Evolutionary conservation across 345 rosid species (phyloP), one percentile per base, ranked within the genome.

Genomic region (Eucalyptus regnans): DNA sequence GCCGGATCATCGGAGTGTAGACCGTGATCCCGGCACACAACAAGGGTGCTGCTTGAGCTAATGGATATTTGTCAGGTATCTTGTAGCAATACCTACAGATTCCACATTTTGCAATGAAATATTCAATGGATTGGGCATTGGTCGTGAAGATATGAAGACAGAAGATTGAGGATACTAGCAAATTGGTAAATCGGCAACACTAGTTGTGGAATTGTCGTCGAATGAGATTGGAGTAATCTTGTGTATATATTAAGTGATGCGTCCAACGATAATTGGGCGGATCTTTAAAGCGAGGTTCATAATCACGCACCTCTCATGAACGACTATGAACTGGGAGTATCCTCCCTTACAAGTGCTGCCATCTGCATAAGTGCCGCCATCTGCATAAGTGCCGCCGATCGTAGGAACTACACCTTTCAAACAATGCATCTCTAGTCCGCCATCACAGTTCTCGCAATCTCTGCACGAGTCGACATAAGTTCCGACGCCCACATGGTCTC

Each of bases 21-120:
- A 91, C 93, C 31, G 93, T 92, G 62, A 93, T 92, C 85, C 94
- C 93, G 14, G 93, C 92, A 81, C 93, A 93, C 44, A 92, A 92
- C 87, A 90, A 87, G 18, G 94, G 95, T 33, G 94, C 94, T 23
- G 93, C 92, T 33, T 86, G 80, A 50, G 91, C 92, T 86, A 86
- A 66, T 46, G 95, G 94, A 76, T 91, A 92, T 14, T 87, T 92
- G 22, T 90, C 93, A 6, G 94, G 94, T 76, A 94, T 94, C 89
- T 83, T 89, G 88, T 87, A 92, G 92, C 92, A 93, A 91, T 88
- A 93, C 89, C 93, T 94, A 90, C 88, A 80, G 79, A 83, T 88
- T 37, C 43, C 49, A 48, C 80, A 54, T 44, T 48, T 71, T 18
- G 25, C 0, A 1, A 71, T 18, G 44, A 71, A 71, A 22, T 33